Evolutionary conservation across 1,139 yeast species (phyloP), one percentile per base, ranked within the genome.

Genomic region (Kodamaea anthophila): DNA sequence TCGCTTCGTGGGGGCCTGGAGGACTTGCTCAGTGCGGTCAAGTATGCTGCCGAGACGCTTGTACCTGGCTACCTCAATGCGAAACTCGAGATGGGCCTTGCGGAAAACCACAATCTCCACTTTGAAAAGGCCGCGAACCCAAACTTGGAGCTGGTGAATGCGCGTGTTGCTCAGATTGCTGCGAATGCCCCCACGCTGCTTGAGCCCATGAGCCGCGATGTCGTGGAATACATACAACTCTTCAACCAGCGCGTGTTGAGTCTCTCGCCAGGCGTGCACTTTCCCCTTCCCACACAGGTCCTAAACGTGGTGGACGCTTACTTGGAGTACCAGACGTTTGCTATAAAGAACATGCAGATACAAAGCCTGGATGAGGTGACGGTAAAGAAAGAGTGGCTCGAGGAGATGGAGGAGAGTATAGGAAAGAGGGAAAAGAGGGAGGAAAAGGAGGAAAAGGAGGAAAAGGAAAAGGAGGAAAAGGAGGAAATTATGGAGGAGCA

Each of bases 1-100:
- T 64, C 84, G 6, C 58, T 93, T 15, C 65, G 98, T 36, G 98
- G 98, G 3, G 80, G 77, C 1, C 70, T 72, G 41, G 73, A 65
- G 26, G 78, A 74, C 3, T 49, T 66, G 1, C 55, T 88, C 38
- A 69, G 75, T 30, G 74, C 75, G 33, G 69, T 88, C 14, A 93
- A 93, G 49, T 77, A 79, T 34, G 81, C 88, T 2, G 69, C 84
- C 2, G 94, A 85, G 42, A 79, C 91, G 28, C 68, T 88, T 73
- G 71, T 84, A 4, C 81, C 83, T 30, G 83, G 82, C 2, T 74
- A 79, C 20, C 74, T 83, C 47, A 86, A 87, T 43, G 66, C 86
- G 24, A 79, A 79, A 44, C 70, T 87, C 35, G 99, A 93, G 49
- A 79, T 82, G 14, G 76, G 91, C 3, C 69, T 86, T 29, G 74